These are phyloP conservation scores for Neopestalotiopsis sp. DNA, from an alignment of 2,329 filamentous ascomycete genomes.

Conservation along the genomic window DNA sequence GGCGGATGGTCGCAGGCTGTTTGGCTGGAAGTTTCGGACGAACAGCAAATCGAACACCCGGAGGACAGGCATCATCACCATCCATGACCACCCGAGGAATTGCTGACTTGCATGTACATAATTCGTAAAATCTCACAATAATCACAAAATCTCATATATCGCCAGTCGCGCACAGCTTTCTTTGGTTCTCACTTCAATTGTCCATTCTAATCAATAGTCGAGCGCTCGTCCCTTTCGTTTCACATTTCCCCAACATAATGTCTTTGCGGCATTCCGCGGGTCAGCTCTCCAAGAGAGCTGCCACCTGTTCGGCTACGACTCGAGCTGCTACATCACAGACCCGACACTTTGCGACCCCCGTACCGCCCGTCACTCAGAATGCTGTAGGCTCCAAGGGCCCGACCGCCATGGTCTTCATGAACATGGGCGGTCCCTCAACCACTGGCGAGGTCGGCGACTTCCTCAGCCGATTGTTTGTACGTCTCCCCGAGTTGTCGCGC, in stretches of 20 bases:
- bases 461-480: constrained; percentile 87
- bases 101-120: neutral
- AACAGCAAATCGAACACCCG: neutral
- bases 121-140: neutral
- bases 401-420: constrained; percentile 98
- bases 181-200: neutral
- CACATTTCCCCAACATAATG: constrained; percentile 36
- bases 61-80: neutral
- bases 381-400: constrained; percentile 74
- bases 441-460: constrained; percentile 89
- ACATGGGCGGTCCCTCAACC: constrained; percentile 96
- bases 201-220: neutral
- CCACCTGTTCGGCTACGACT: constrained; percentile 31
- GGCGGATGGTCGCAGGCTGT: neutral
- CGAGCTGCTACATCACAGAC: constrained; percentile 41
- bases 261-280: constrained; percentile 45
- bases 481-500: constrained; percentile 37
- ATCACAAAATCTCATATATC: neutral
- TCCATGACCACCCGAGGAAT: neutral
- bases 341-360: constrained; percentile 63
- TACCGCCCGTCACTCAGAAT: constrained; percentile 82
- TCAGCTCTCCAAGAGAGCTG: constrained; percentile 42
- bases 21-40: neutral
- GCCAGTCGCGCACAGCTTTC: neutral
- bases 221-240: neutral